Evolutionary conservation across 805 yeast genomes (phyloP), one percentile per base, ranked within the genome.

Genomic region (Millerago galiae): DNA sequence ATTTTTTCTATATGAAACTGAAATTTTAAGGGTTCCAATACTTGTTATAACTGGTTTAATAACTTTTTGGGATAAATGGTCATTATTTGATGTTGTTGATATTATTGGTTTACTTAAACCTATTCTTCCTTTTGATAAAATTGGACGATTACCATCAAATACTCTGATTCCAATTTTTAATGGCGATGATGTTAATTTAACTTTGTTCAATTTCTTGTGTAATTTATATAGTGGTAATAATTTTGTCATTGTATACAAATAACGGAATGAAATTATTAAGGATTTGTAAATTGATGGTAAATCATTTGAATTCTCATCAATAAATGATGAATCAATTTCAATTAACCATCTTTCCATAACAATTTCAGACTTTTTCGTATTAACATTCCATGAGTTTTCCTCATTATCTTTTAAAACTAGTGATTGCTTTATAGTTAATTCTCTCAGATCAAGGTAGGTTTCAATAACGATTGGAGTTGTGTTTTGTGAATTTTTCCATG

Each of bases 321-420:
- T 21, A 11, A 59, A 60, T 34, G 64, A 66, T 14, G 75, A 62
- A 54, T 83, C 90, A 46, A 90, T 75, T 59, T 90, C 96, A 28
- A 93, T 65, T 18, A 88, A 69, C 99, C 99, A 93, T 45, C 99
- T 72, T 57, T 93, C 99, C 44, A 93, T 65, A 2, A 93, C 96
- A n/a, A 93, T 76, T 61, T 91, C 98, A 14, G 77, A 71, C 54
- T 83, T 83, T 54, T 75, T 77, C 3, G 74, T 68, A 12, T 82
- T 83, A 11, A 80, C 80, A 9, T 74, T 66, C 74, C 83, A 79
- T 12, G 71, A 55, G 48, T 69, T 68, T 18, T 71, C 74, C 8
- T 70, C 69, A 4, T 70, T 71, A 51, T 83, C 90, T 25, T 67
- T 67, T 32, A 85, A 59, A 28, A 79, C 72, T 26, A 85, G 68